Evolutionary conservation across 2,329 filamentous ascomycete genomes (phyloP).

Genomic region (Exophiala spinifera): DNA sequence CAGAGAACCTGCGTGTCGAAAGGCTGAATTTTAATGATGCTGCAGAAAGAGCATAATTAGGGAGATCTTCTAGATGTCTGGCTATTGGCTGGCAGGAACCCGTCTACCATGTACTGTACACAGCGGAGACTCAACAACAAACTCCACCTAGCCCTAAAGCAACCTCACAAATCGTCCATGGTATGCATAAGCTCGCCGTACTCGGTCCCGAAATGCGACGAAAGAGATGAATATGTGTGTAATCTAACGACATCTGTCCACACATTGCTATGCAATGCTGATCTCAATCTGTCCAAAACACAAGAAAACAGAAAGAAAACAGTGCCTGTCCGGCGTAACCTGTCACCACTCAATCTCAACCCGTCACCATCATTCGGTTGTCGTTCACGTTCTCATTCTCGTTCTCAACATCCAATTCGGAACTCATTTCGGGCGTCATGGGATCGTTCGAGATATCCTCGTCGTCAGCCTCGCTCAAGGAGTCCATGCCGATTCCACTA

Average conservation of each 20-base stretch:
- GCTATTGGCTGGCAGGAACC: no score
- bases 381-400: constrained; percentile 11
- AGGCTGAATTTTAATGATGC: no score
- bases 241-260: not conserved
- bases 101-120: no score
- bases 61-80: no score
- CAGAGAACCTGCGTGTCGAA: no score
- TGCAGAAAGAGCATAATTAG: no score
- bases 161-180: no score
- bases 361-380: not conserved
- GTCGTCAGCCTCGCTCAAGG: constrained; percentile 34
- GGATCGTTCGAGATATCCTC: constrained; percentile 26
- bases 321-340: not conserved
- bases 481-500: constrained; percentile 39
- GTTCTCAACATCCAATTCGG: constrained; percentile 19
- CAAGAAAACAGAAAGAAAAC: not conserved
- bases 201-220: not conserved
- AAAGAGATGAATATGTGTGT: not conserved
- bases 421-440: constrained; percentile 27
- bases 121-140: no score
- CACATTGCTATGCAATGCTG: not conserved
- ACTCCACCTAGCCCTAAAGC: no score
- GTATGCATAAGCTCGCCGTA: not conserved
- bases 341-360: not conserved
- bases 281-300: not conserved